phyloP scores from a whole-genome alignment of 2,329 filamentous ascomycete species.

The Claviceps arundinis region DNA sequence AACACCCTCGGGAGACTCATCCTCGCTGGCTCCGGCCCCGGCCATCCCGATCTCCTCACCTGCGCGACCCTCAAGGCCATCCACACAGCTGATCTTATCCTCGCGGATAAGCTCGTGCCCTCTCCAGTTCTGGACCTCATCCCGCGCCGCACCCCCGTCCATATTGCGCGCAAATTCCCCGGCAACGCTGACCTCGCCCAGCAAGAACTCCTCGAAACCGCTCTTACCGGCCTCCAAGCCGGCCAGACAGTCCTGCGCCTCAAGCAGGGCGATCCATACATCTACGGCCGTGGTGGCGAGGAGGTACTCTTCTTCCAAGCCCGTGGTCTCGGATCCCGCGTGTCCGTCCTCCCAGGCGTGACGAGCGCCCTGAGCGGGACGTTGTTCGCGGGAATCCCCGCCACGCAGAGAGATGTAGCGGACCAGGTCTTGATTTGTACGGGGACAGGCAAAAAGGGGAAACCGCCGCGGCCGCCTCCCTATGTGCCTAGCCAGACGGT shows the following conservation, averaged over 20 bases:
- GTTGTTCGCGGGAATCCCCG: constrained; percentile 75
- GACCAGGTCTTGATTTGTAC: constrained; percentile 96
- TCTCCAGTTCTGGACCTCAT: constrained; percentile 77
- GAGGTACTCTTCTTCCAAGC: constrained; percentile 74
- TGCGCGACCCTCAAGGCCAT: constrained; percentile 68
- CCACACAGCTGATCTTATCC: constrained; percentile 59
- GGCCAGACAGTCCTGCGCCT: constrained; percentile 77
- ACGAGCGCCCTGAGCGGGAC: constrained; percentile 80
- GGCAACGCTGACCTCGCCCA: constrained; percentile 92
- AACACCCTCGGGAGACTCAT: constrained; percentile 53
- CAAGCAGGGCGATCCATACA: constrained; percentile 93
- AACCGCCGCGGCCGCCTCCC: constrained; percentile 65
- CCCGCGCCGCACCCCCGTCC: constrained; percentile 74
- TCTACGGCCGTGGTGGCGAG: constrained; percentile 90
- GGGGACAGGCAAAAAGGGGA: constrained; percentile 84
- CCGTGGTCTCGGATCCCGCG: constrained; percentile 50
- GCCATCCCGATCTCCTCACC: constrained; percentile 84
- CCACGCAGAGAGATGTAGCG: constrained; percentile 77
- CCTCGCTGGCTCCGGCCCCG: constrained; percentile 82
- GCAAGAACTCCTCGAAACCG: constrained; percentile 71
- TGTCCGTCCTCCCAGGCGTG: constrained; percentile 72
- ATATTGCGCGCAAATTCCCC: constrained; percentile 93
- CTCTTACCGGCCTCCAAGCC: constrained; percentile 47
- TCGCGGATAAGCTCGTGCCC: constrained; percentile 78
- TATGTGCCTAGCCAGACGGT: constrained; percentile 68